phyloP scores from a whole-genome alignment of 768 basidiomycete genomes.

The Auricularia cornea region DNA sequence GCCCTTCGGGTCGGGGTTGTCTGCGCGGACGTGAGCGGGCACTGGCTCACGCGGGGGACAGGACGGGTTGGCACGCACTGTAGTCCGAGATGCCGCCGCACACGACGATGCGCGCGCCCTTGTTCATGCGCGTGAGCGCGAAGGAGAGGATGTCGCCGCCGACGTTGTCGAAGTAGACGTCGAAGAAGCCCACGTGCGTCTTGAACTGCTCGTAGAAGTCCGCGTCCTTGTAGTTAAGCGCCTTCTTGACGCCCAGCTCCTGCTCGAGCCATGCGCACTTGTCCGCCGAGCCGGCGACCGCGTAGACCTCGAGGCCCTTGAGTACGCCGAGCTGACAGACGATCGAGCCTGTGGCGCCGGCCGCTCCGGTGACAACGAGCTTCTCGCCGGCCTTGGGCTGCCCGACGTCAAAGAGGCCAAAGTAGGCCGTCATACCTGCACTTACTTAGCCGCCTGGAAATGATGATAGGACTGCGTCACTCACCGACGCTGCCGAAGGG shows the following conservation, averaged over 20 bases:
- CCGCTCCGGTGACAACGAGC: constrained; percentile 82
- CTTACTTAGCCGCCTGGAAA: constrained; percentile 2
- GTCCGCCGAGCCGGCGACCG: constrained; percentile 74
- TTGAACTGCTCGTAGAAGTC: constrained; percentile 69
- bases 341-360: constrained; percentile 80
- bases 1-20: constrained; percentile 51
- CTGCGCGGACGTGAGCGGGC: constrained; percentile 32
- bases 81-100: constrained; percentile 88
- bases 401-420: constrained; percentile 76
- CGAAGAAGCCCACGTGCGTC: constrained; percentile 59
- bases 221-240: constrained; percentile 79
- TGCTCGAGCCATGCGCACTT: constrained; percentile 83
- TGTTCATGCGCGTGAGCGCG: constrained; percentile 63
- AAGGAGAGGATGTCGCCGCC: constrained; percentile 75
- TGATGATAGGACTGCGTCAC: constrained; percentile 12
- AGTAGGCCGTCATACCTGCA: constrained; percentile 80
- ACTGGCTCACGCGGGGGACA: neutral
- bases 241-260: constrained; percentile 74
- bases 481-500: constrained; percentile 67
- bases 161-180: constrained; percentile 82
- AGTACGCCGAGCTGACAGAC: constrained; percentile 80
- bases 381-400: constrained; percentile 77
- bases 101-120: constrained; percentile 65
- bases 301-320: constrained; percentile 73
- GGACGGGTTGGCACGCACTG: constrained; percentile 35